phyloP scores from a whole-genome alignment of 2,329 filamentous ascomycete genomes.

The Lasiodiplodia theobromae region DNA sequence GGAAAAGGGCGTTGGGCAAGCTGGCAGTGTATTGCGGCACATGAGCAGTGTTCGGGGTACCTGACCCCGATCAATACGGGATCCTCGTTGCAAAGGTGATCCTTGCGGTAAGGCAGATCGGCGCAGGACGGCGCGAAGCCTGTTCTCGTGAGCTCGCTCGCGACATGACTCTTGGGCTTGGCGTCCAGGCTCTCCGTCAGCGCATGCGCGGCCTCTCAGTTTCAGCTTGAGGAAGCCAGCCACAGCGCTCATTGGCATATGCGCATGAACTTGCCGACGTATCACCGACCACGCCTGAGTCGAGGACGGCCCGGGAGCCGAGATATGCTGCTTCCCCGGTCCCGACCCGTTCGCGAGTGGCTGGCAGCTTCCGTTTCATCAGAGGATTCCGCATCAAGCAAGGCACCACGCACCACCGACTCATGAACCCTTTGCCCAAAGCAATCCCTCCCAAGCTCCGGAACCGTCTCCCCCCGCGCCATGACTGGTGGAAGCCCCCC shows the following conservation, averaged over 20 bases:
- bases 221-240: conserved; percentile 1
- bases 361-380: conserved; percentile 9
- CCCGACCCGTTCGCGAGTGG: background rate
- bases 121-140: background rate
- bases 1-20: background rate
- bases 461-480: no score
- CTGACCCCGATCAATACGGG: conserved; percentile 2
- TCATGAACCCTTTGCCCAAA: conserved; percentile 8
- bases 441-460: conserved; percentile 13
- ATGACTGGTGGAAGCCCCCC: no score
- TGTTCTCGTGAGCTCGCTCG: background rate
- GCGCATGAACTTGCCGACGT: background rate
- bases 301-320: background rate
- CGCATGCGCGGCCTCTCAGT: background rate
- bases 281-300: background rate
- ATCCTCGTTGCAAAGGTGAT: background rate
- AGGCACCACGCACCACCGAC: background rate
- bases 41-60: conserved; percentile 4
- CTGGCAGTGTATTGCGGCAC: background rate
- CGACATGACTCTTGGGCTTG: conserved; percentile 8
- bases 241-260: background rate
- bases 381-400: background rate
- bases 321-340: background rate
- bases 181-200: background rate
- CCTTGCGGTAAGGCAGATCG: conserved; percentile 4